These are phyloP conservation scores for Ophiognomonia clavigignenti-juglandacearum DNA, from an alignment of 2,329 filamentous ascomycete species.

Conservation along the genomic window DNA sequence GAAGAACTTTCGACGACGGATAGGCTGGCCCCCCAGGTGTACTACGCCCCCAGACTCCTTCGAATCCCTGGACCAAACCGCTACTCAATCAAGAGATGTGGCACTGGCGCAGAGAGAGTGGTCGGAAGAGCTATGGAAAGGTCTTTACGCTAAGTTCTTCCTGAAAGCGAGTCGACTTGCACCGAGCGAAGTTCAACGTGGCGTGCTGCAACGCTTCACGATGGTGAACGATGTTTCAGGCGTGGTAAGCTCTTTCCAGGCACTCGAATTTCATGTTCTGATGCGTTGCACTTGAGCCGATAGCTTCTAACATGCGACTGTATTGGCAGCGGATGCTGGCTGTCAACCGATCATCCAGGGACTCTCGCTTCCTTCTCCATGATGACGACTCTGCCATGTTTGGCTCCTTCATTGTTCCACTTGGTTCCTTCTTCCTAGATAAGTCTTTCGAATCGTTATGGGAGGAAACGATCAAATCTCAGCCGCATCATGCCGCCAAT, in stretches of 20 bases:
- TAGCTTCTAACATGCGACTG: neutral
- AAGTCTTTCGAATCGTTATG: neutral
- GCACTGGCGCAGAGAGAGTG: no score
- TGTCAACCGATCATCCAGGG: neutral
- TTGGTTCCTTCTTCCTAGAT: neutral
- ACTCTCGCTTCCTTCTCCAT: neutral
- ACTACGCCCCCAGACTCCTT: no score
- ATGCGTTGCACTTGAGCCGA: no score
- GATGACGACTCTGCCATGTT: neutral
- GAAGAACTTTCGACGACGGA: neutral
- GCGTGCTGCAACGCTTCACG: constrained; percentile 4
- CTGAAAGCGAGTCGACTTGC: neutral
- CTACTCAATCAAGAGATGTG: no score
- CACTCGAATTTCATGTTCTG: neutral
- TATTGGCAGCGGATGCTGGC: neutral
- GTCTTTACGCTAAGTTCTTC: neutral
- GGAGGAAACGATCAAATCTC: neutral
- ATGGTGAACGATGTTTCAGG: neutral
- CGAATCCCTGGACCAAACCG: no score
- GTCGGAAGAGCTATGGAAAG: no score
- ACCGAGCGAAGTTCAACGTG: neutral
- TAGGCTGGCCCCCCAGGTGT: neutral
- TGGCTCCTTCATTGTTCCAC: no score
- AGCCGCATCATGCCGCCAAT: neutral
- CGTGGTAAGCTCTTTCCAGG: neutral